A percentile compares a stretch with the other conserved stretches of the same genome.
These are phyloP conservation scores for Dryas alaskensis DNA, from an alignment of 306 rosid species.

Conservation along the genomic window DNA sequence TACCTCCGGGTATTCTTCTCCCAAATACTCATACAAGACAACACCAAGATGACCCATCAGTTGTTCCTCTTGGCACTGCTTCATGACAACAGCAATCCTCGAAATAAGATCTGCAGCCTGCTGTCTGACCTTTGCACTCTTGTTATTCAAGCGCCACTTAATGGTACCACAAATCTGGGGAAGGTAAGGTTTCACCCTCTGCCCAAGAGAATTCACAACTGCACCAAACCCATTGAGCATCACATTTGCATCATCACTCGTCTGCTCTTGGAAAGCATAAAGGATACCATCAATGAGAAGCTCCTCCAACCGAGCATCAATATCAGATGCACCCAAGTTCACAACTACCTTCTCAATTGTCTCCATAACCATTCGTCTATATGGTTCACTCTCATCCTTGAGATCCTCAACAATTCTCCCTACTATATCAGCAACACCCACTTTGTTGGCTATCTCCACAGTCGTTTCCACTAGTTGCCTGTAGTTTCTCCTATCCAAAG, in stretches of 20 bases:
- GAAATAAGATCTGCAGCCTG: slow-evolving; percentile 97
- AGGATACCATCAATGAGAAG: slow-evolving; percentile 92
- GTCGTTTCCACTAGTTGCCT: slow-evolving; percentile 93
- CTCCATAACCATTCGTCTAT: slow-evolving; percentile 98
- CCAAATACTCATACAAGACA: slow-evolving; percentile 88
- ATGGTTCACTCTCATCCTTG: slow-evolving; percentile 97
- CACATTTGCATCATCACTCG: slow-evolving; percentile 96
- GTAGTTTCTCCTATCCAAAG: slow-evolving; percentile 88
- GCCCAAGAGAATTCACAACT: slow-evolving; percentile 93
- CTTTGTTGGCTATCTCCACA: slow-evolving; percentile 95
- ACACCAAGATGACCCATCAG: slow-evolving; percentile 99
- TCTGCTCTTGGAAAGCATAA: slow-evolving; percentile 98
- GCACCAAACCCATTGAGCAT: slow-evolving; percentile 98
- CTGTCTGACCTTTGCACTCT: slow-evolving; percentile 95
- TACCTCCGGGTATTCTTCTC: slow-evolving; percentile 97
- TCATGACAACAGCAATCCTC: slow-evolving; percentile 94
- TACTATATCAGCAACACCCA: slow-evolving; percentile 91
- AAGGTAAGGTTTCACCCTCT: slow-evolving; percentile 86
- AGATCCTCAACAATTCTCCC: slow-evolving; percentile 95
- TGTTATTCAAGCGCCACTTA: slow-evolving; percentile 93
- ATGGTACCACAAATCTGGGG: slow-evolving; percentile 99
- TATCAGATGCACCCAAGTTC: slow-evolving; percentile 85
- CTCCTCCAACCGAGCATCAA: slow-evolving; percentile 91
- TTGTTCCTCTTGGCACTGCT: slow-evolving; percentile 96
- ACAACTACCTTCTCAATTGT: slow-evolving; percentile 95